Evolutionary conservation across 2,329 filamentous ascomycete genomes (phyloP), one percentile per base, ranked within the genome.

Genomic region (Curvularia lunata): DNA sequence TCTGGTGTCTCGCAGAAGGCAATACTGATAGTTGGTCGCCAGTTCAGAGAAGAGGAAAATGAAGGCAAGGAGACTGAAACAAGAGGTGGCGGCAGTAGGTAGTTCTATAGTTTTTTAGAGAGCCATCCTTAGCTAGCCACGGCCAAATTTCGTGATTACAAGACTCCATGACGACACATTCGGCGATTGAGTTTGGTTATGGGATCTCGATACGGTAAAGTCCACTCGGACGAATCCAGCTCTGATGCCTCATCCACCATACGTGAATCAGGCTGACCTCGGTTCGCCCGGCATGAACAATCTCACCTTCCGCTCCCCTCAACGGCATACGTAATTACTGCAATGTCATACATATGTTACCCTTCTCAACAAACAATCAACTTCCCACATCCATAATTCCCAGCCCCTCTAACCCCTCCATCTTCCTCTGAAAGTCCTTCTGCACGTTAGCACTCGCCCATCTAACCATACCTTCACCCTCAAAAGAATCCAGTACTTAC

Each of bases 371-470:
- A 12, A 5, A 30, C 25, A 16, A 10, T n/a, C 25, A 7, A 12
- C 23, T 28, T 21, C 25, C 48, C 25, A 21, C 46, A 6, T 47
- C 27, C 21, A 52, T 48, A 9, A 59, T 47, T 2, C 52, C 51
- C 21, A 21, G 41, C 12, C 19, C 32, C 5, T 59, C 42, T 27
- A 51, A 23, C 34, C 41, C 27, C 30, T 43, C 6, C 45, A 56
- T 45, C 19, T 40, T 58, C 25, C 30, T 30, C 12, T 50, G 38
- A 3, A 54, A 38, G 18, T 54, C 46, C 55, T 58, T 5, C 1
- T 32, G 5, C 4, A 34, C 23, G 18, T 49, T 19, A 38, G 47
- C n/a, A n/a, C n/a, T n/a, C n/a, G n/a, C 32, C 28, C 10, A 30
- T 30, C 28, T 30, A 27, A 27, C 25, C 25, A 7, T 27, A 5